Evolutionary conservation across 2,329 filamentous ascomycete species (phyloP).

Genomic region (Lasiodiplodia hormozganensis): DNA sequence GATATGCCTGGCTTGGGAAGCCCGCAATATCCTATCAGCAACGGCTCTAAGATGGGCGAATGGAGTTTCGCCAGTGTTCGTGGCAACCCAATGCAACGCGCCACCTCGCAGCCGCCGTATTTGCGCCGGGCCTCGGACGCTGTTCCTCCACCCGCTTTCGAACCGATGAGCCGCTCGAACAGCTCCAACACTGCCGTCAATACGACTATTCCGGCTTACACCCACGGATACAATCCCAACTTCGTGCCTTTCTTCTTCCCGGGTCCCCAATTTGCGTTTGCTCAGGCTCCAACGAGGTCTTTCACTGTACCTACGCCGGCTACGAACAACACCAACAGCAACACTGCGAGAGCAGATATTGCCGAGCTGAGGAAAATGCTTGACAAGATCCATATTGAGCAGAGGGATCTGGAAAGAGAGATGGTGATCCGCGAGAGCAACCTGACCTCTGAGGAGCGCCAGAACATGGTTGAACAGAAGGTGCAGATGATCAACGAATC

Average conservation of each 20-base stretch:
- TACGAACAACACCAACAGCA: neutral
- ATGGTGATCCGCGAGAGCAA: constrained; percentile 21
- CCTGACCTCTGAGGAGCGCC: constrained; percentile 37
- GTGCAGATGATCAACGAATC: constrained; percentile 44
- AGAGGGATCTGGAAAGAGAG: constrained; percentile 42
- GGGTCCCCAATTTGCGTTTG: neutral
- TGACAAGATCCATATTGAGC: constrained; percentile 46
- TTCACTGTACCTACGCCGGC: constrained; percentile 27
- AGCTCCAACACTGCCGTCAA: constrained; percentile 25
- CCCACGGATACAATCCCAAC: neutral
- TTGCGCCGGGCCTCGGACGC: constrained; percentile 16
- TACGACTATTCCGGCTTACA: constrained; percentile 9
- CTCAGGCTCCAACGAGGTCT: neutral
- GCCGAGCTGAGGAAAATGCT: constrained; percentile 41
- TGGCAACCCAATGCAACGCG: constrained; percentile 4
- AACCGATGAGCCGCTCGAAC: constrained; percentile 24
- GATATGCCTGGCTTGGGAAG: constrained; percentile 46
- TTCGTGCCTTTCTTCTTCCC: constrained; percentile 18
- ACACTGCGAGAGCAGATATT: constrained; percentile 36
- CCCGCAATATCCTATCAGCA: constrained; percentile 41
- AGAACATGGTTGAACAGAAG: constrained; percentile 45
- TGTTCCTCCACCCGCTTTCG: constrained; percentile 8
- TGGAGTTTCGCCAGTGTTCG: neutral
- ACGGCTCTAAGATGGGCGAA: constrained; percentile 17
- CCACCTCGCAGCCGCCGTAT: constrained; percentile 15